These are phyloP conservation scores for Gonapodya prolifera DNA, from an alignment of 192 early-diverging fungal species.

Conservation along the genomic window DNA sequence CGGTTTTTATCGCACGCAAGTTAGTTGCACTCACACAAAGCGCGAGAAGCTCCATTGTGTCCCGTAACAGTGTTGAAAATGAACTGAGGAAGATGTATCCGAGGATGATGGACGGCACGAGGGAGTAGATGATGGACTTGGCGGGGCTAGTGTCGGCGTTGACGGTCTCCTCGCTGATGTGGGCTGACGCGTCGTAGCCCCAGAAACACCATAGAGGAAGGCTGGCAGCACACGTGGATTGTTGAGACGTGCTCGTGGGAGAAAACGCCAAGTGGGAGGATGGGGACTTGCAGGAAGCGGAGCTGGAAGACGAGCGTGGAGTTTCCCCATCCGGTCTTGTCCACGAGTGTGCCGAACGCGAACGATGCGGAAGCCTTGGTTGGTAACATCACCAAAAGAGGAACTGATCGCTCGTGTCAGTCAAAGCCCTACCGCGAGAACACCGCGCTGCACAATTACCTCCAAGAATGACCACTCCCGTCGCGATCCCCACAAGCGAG, in stretches of 20 bases:
- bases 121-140: not conserved
- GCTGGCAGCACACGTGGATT: not conserved
- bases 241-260: not conserved
- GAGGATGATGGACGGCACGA: not conserved
- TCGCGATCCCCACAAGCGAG: not conserved
- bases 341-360: not conserved
- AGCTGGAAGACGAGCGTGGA: not conserved
- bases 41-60: not conserved
- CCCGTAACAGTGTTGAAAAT: not conserved
- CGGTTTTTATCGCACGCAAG: too few species aligned
- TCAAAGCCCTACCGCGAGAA: not conserved
- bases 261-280: not conserved
- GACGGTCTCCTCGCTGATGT: not conserved
- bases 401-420: not conserved
- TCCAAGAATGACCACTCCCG: not conserved
- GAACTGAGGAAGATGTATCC: not conserved
- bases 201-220: not conserved
- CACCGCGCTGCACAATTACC: not conserved
- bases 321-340: not conserved
- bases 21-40: not conserved
- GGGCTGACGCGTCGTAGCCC: constrained; percentile 6
- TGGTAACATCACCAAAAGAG: not conserved
- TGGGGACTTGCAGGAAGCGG: not conserved
- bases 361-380: not conserved
- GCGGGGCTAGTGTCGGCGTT: not conserved